Conservation (phyloP, 257 asterid genomes). For the Solanum virginianum region DNA sequence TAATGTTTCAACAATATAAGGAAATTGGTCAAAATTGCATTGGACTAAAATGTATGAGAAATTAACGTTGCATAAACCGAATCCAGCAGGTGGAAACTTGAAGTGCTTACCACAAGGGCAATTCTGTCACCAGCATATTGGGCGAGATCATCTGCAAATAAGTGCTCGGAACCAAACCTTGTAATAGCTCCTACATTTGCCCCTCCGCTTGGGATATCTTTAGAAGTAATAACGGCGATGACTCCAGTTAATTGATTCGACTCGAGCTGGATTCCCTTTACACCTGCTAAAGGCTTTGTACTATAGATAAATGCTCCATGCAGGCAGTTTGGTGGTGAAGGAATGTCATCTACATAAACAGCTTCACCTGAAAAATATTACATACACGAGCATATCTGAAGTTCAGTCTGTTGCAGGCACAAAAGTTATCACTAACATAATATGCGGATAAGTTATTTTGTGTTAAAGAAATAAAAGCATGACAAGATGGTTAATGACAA, state of each 20-base stretch:
- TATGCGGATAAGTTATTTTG: neutral
- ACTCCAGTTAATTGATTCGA: constrained; percentile 18
- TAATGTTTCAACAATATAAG: neutral
- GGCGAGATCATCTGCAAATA: constrained; percentile 51
- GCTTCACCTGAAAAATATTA: constrained; percentile 51
- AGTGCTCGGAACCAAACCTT: constrained; percentile 34
- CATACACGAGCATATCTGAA: neutral
- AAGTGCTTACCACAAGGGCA: constrained; percentile 49
- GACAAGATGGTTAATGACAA: neutral
- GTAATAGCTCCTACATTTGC: constrained; percentile 31
- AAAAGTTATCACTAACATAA: neutral
- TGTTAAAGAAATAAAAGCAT: neutral
- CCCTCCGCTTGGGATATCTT: constrained; percentile 61
- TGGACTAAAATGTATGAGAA: neutral
- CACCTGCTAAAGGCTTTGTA: constrained; percentile 41
- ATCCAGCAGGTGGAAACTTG: neutral
- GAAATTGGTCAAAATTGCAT: neutral
- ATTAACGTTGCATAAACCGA: neutral
- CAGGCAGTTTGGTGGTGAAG: constrained; percentile 55
- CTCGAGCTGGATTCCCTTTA: constrained; percentile 29
- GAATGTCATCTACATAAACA: constrained; percentile 63
- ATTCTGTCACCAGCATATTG: constrained; percentile 52
- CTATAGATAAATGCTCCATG: constrained; percentile 63
- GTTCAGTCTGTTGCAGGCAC: neutral
- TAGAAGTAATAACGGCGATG: constrained; percentile 27